Base-by-base conservation (phyloP, 257 asterid species). In the Thymus quinquecostatus region DNA sequence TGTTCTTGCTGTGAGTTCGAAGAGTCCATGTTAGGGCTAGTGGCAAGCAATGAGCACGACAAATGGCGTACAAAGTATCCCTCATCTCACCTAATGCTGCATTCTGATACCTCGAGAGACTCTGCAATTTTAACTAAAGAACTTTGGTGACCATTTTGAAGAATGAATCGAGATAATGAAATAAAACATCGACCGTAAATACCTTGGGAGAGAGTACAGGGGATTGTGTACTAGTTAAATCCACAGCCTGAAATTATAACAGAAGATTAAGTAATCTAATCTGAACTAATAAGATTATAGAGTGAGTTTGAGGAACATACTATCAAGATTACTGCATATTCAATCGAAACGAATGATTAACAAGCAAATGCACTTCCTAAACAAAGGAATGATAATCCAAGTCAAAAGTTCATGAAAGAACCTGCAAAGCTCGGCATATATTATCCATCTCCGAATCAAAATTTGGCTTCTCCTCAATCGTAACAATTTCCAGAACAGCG, bases 11-110 rank as follows among this genome's bases (percentile, higher is more conserved):
- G 33, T 81, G 66, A 71, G 45, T 80, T 75, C 88, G 82, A 8
- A 86, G 87, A 48, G 88, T 81, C 98, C 96, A 92, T 58, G 94
- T 85, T 64, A 82, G 65, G 44, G 96, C 96, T 66, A 92, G 87
- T 54, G 96, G 96, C 58, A 92, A 67, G 12, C 72, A 75, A 78
- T 92, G 89, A 50, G 92, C 86, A 51, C 78, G 94, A 70, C 92
- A 88, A 54, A 89, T 79, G 6, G 84, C 79, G 55, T 85, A 76
- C 56, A 89, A 70, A 49, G 89, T 84, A 66, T 85, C 85, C 4
- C 80, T 77, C 51, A 89, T 84, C 75, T 92, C 98, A 27, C 80
- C 76, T 76, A 89, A 77, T 53, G 86, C 86, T 40, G 81, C 78
- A 43, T 68, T 85, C 57, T 88, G 94, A 79, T 85, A 81, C 57